Base-by-base conservation (phyloP, 1,284 basidiomycete genomes). In the Papiliotrema terrestris region DNA sequence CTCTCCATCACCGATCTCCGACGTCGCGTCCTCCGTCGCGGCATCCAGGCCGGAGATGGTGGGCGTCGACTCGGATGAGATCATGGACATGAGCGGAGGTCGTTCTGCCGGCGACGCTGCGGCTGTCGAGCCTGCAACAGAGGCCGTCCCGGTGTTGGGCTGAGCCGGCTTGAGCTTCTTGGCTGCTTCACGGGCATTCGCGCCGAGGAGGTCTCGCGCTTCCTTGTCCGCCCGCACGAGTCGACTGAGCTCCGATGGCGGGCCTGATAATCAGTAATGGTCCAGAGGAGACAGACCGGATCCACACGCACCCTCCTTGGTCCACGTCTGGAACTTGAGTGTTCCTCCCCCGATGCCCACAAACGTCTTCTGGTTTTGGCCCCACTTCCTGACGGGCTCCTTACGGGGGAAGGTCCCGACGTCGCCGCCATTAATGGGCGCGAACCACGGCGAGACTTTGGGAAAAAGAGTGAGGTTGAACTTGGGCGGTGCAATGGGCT, bases 281-380 rank as follows among this genome's bases (percentile, higher is more conserved):
- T 6, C 14, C n/a, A 41, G 22, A 29, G 1, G 37, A 49, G 8
- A 35, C 37, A n/a, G 2, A 35, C 14, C 25, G 20, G 29, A 14
- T 9, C 20, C 51, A 15, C 38, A 63, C 70, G 54, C 46, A 72
- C 72, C 73, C 6, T 32, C 29, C 45, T 57, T 55, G 9, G 54
- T 25, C 71, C 72, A 75, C 8, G 70, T 62, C 57, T 71, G 71
- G 57, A 69, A 66, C 54, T 66, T 69, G 39, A 75, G 56, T 29
- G 52, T 53, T 22, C 72, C 66, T 8, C 73, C 73, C 9, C 69
- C 71, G 4, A 75, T 59, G 2, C 69, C 68, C 2, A 59, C 43
- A 14, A 72, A 53, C 5, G 47, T 60, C 45, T 59, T 61, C 51
- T 70, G 66, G 11, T 39, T 23, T 14, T 51, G 39, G n/a, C 56